Evolutionary conservation across 495 filamentous ascomycete species (phyloP), one percentile per base, ranked within the genome.

Genomic region (Penicillium cosmopolitanum): DNA sequence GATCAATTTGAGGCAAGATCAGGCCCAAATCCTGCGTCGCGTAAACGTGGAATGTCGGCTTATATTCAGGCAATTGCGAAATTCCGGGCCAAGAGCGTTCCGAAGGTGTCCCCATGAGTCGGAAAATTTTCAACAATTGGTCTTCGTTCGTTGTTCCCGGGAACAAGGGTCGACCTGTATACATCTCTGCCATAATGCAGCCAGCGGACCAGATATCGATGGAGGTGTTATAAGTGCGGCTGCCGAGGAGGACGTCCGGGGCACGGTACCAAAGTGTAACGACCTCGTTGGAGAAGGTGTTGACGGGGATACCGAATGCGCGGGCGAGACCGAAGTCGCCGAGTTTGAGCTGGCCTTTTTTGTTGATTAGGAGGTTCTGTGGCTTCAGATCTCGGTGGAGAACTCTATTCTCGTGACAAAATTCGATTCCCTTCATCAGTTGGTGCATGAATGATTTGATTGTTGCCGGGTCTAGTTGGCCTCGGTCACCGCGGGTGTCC

Each of bases 361-460:
- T 88, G 75, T 97, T 97, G 73, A 96, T 97, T 43, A 97, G 83
- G 15, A 97, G 84, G 62, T 97, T 97, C 73, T 97, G 93, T 0
- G 93, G 93, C 76, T 97, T 97, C 15, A 97, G 78, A 66, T 98
- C 93, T n/a, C 93, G 90, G 74, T 98, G 93, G 2, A 98, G 82
- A 50, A 98, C 93, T 25, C 93, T 84, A 77, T 97, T 98, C 58
- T 96, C 90, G 74, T 98, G 93, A 74, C 93, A 98, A 71, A 98
- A 98, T 36, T 92, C 93, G 68, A 97, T 96, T 36, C 94, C 93
- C 67, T 90, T 87, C 40, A 98, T 83, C 15, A 98, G 85, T 73
- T 98, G 93, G 77, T 92, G 89, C 92, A 97, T 97, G 83, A 97
- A 98, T 23, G 90, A 94, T 76, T 97, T 98, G 81, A 98, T 96